Evolutionary conservation across 345 rosid genomes (phyloP).

Genomic region (Linum tenue): DNA sequence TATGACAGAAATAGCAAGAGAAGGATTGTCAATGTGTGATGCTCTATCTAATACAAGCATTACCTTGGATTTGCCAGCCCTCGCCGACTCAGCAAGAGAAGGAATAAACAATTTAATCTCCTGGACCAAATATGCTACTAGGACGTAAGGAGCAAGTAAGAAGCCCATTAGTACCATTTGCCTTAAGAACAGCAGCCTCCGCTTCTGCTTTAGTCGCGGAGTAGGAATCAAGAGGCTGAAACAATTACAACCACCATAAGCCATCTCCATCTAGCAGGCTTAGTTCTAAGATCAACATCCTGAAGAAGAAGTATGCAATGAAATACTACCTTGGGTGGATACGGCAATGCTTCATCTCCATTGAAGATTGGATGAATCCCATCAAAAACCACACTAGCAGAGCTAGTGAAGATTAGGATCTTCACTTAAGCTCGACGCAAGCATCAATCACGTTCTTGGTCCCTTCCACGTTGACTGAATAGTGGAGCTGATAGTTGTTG

Average conservation of each 20-base stretch:
- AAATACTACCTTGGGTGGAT: slow-evolving; percentile 44
- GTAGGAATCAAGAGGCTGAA: slow-evolving; percentile 81
- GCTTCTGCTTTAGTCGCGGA: slow-evolving; percentile 89
- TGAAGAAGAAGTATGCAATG: not conserved
- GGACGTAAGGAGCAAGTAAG: slow-evolving; percentile 92
- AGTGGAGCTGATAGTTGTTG: slow-evolving; percentile 63
- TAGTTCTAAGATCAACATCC: not conserved
- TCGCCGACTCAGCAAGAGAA: slow-evolving; percentile 68
- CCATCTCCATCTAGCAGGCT: slow-evolving; percentile 1
- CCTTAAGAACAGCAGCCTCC: slow-evolving; percentile 57
- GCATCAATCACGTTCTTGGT: slow-evolving; percentile 80
- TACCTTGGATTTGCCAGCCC: slow-evolving; percentile 90
- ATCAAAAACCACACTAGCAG: slow-evolving; percentile 89
- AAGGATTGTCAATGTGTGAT: too few species aligned
- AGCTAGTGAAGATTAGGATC: slow-evolving; percentile 89
- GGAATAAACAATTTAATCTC: slow-evolving; percentile 83
- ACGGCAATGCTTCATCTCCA: slow-evolving; percentile 64
- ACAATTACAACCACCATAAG: slow-evolving; percentile 8
- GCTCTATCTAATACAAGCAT: not conserved
- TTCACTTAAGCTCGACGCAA: slow-evolving; percentile 59
- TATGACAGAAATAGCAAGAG: too few species aligned
- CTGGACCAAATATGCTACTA: slow-evolving; percentile 90
- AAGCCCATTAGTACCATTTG: slow-evolving; percentile 66
- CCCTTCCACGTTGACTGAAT: slow-evolving; percentile 83
- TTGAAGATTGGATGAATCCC: slow-evolving; percentile 55